Evolutionary conservation across 345 rosid species (phyloP), one percentile per base, ranked within the genome.

Genomic region (Brassica carinata): DNA sequence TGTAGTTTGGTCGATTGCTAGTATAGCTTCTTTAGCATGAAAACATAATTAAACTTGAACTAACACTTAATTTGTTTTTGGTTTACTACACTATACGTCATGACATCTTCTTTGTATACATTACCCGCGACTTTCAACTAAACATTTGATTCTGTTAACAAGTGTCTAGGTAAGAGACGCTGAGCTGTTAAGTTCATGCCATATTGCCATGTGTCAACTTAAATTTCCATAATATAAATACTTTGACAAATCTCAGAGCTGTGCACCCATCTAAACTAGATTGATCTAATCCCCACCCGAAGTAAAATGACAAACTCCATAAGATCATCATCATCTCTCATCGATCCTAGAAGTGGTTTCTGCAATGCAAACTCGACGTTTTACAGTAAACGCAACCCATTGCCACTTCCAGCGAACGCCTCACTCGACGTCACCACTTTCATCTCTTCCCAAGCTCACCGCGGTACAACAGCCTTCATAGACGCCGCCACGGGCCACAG

Each of bases 371-470:
- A 82, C 74, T 84, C 88, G 8, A 83, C 81, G n/a, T 92, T 92
- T 83, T 86, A 88, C 87, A 94, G 97, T 82, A 90, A 88, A 70
- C 92, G 98, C 57, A 83, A 63, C 13, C 87, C 90, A 10, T 57
- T 88, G 18, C 82, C 86, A 10, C 83, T 88, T 59, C 92, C 97
- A 0, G 74, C 62, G 5, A 90, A 79, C 75, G 62, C 79, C 1
- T 83, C 69, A 62, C 84, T 92, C 2, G 92, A 94, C 75, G 80
- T 89, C 82, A 86, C 98, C 30, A 86, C 97, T 7, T 94, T 90
- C 81, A 90, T 92, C 81, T 89, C 96, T 5, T 86, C 97, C 11
- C 90, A 78, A 18, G 69, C 97, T 30, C 96, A 94, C 90, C 85
- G 72, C 65, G 92, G 97, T 69, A 77, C 78, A 27, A 82, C 76